phyloP scores from a whole-genome alignment of 345 rosid species.

The Populus alba region DNA sequence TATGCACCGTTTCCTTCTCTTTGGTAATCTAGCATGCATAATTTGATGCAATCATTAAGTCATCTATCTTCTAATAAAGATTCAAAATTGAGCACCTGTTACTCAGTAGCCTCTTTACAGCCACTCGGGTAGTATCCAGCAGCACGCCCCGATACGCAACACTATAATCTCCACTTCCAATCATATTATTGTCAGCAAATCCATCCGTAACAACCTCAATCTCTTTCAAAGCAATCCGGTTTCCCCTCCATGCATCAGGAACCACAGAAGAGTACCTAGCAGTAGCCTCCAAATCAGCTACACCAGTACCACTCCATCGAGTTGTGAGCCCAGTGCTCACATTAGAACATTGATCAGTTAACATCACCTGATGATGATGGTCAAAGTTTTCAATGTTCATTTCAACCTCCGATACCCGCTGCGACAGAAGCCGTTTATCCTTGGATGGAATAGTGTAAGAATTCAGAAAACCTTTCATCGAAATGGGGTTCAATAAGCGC shows the following conservation, averaged over 20 bases:
- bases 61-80: not conserved
- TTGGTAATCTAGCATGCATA: not conserved
- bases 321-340: not conserved
- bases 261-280: not conserved
- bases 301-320: not conserved
- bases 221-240: constrained; percentile 39
- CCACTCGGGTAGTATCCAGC: constrained; percentile 45
- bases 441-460: constrained; percentile 22
- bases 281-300: constrained; percentile 19
- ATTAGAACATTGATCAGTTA: constrained; percentile 25
- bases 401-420: constrained; percentile 28
- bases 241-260: constrained; percentile 22
- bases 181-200: constrained; percentile 49
- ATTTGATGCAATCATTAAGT: not conserved
- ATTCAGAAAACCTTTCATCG: constrained; percentile 7
- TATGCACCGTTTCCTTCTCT: not conserved
- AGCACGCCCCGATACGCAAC: constrained; percentile 49
- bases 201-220: constrained; percentile 47
- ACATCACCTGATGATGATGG: constrained; percentile 13
- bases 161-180: constrained; percentile 49
- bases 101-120: constrained; percentile 47
- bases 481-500: constrained; percentile 30
- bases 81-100: constrained; percentile 35
- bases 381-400: constrained; percentile 29
- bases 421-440: constrained; percentile 36